Conservation (phyloP, 495 filamentous ascomycete genomes). For the Jackrogersella minutella region DNA sequence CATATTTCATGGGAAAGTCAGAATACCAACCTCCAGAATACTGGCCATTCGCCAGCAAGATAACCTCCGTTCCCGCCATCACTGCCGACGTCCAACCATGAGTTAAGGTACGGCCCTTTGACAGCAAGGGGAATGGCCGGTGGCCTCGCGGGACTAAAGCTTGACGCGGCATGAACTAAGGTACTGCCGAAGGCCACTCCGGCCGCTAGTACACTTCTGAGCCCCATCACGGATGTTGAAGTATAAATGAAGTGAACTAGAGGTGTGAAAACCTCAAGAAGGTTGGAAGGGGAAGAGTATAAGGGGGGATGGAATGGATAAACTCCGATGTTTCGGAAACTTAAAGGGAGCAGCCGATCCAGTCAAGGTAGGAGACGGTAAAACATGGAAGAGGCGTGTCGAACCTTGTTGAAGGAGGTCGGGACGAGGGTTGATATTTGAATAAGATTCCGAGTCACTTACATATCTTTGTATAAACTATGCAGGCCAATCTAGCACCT, state of each 20-base stretch:
- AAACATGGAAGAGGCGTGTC: slow-evolving; percentile 25
- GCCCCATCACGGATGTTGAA: slow-evolving; percentile 38
- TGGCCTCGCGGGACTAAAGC: slow-evolving; percentile 62
- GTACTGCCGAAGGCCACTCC: slow-evolving; percentile 34
- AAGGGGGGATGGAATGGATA: slow-evolving; percentile 23
- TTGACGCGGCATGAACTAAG: slow-evolving; percentile 46
- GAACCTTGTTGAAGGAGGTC: slow-evolving; percentile 16
- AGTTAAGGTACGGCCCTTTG: slow-evolving; percentile 82
- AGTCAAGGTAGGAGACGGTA: slow-evolving; percentile 16
- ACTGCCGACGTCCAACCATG: slow-evolving; percentile 73
- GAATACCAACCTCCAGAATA: slow-evolving; percentile 51
- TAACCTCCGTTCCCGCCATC: slow-evolving; percentile 77
- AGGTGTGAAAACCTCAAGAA: slow-evolving; percentile 20
- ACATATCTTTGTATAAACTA: slow-evolving; percentile 26
- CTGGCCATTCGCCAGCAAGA: slow-evolving; percentile 72
- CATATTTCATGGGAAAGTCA: slow-evolving; percentile 52
- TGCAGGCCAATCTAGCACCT: slow-evolving; percentile 34
- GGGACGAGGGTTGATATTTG: slow-evolving; percentile 37
- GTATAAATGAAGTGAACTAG: slow-evolving; percentile 24
- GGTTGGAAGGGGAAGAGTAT: slow-evolving; percentile 17
- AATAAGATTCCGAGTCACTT: slow-evolving; percentile 31
- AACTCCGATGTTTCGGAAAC: slow-evolving; percentile 32
- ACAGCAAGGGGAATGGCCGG: slow-evolving; percentile 83
- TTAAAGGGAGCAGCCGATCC: slow-evolving; percentile 12
- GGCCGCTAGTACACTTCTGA: slow-evolving; percentile 34